Conservation (phyloP, 768 basidiomycete species). For the Mycena vitilis region DNA sequence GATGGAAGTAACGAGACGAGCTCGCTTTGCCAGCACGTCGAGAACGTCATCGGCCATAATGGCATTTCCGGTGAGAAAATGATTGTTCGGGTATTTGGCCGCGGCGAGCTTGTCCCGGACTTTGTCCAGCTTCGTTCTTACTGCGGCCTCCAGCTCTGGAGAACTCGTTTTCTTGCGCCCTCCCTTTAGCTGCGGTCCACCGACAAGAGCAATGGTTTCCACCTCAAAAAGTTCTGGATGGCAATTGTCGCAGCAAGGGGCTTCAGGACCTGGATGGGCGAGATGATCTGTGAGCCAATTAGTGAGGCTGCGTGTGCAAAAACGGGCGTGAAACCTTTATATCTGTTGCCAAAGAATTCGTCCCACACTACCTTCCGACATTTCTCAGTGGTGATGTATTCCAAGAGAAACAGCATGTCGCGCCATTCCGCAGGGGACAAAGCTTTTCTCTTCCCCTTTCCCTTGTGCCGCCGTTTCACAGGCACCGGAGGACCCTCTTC, state of each 20-base stretch:
- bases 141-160: slow-evolving; percentile 13
- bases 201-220: slow-evolving; percentile 3
- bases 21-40: slow-evolving; percentile 15
- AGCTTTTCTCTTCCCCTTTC: neutral
- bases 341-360: slow-evolving; percentile 21
- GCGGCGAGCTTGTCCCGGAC: slow-evolving; percentile 14
- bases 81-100: slow-evolving; percentile 9
- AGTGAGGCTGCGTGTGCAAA: no score
- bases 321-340: no score
- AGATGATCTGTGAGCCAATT: slow-evolving; percentile 1
- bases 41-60: slow-evolving; percentile 18
- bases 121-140: slow-evolving; percentile 5
- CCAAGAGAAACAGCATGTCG: slow-evolving; percentile 22
- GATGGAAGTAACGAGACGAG: slow-evolving; percentile 11
- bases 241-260: slow-evolving; percentile 28
- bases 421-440: slow-evolving; percentile 12
- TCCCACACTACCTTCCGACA: slow-evolving; percentile 30
- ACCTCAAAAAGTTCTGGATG: slow-evolving; percentile 9
- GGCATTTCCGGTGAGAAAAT: slow-evolving; percentile 19
- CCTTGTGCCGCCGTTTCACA: neutral
- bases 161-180: slow-evolving; percentile 21
- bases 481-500: slow-evolving; percentile 2
- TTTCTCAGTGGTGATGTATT: slow-evolving; percentile 20
- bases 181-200: neutral
- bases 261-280: neutral